Evolutionary conservation across 75 land plant genomes (phyloP).

Genomic region (Picea sitchensis): DNA sequence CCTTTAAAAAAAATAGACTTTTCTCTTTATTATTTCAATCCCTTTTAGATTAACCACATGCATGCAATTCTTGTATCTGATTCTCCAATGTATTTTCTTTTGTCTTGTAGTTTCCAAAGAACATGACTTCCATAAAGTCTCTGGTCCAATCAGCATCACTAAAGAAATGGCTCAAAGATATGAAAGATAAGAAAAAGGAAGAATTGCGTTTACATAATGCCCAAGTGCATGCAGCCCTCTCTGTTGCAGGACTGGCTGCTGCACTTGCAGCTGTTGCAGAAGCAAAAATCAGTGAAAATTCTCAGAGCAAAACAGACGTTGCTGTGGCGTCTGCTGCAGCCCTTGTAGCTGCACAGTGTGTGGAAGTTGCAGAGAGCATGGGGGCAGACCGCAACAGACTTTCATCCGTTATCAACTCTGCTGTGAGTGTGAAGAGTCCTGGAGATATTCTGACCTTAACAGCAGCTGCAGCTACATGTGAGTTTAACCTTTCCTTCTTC

Average conservation of each 20-base stretch:
- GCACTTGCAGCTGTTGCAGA: conserved; percentile 91
- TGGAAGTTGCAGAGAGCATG: conserved; percentile 75
- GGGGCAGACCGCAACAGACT: conserved; percentile 83
- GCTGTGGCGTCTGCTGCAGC: conserved; percentile 93
- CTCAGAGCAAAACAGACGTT: conserved; percentile 17
- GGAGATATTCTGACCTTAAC: conserved; percentile 78
- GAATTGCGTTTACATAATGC: conserved; percentile 61
- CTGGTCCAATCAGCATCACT: conserved; percentile 46
- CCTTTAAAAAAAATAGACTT: too few relatives aligned
- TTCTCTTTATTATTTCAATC: too few relatives aligned
- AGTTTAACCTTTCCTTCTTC: not conserved
- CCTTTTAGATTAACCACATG: too few relatives aligned
- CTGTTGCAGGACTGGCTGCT: conserved; percentile 96
- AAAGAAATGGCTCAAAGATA: conserved; percentile 76
- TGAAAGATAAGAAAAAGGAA: conserved; percentile 66
- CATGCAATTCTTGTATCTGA: too few relatives aligned
- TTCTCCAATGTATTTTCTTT: too few relatives aligned
- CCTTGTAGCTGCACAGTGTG: conserved; percentile 88
- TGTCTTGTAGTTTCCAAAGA: conserved; percentile 30
- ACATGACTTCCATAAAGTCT: conserved; percentile 12
- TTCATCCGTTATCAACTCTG: conserved; percentile 57
- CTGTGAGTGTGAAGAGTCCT: conserved; percentile 62
- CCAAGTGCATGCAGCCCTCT: conserved; percentile 84
- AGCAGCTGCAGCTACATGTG: conserved; percentile 88
- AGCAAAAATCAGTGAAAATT: conserved; percentile 32